Percentiles rank a stretch among this genome's conserved stretches.
Conservation (phyloP, 768 basidiomycete genomes). For the Leccinum uliginosum region DNA sequence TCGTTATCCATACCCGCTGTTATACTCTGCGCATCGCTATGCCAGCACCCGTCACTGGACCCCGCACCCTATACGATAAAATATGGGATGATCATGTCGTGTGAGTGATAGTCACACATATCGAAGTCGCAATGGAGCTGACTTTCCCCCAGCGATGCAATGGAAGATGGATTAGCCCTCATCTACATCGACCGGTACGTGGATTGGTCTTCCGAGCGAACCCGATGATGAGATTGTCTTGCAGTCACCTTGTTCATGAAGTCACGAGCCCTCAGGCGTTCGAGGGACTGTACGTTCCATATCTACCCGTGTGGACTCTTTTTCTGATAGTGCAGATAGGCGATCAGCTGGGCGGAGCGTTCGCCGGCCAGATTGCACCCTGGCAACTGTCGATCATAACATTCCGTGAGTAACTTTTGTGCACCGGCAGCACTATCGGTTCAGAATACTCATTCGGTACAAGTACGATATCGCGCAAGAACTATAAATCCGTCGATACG, state of each 20-base stretch:
- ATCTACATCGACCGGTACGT: constrained; percentile 78
- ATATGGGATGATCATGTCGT: constrained; percentile 98
- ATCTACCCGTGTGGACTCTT: not conserved
- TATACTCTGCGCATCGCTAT: constrained; percentile 29
- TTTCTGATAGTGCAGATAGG: constrained; percentile 32
- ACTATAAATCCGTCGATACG: constrained; percentile 61
- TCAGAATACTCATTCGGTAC: not conserved
- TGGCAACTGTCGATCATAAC: constrained; percentile 87
- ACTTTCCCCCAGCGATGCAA: constrained; percentile 47
- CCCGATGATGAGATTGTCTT: not conserved
- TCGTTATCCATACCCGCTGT: not conserved
- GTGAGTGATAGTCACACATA: constrained; percentile 38
- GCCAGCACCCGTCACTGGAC: constrained; percentile 53
- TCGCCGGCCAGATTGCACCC: constrained; percentile 81
- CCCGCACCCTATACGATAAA: constrained; percentile 95
- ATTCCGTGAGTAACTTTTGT: constrained; percentile 57
- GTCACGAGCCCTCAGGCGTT: constrained; percentile 94
- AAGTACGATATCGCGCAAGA: constrained; percentile 72
- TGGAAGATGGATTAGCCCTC: constrained; percentile 73
- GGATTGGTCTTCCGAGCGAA: not conserved
- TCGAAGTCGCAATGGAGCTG: constrained; percentile 3
- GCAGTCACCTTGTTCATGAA: constrained; percentile 72
- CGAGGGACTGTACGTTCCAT: constrained; percentile 64
- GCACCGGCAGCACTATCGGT: not conserved
- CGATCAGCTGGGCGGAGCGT: constrained; percentile 73